Base-by-base conservation (phyloP, 140 eudicot genomes). In the Erigeron philadelphicus region DNA sequence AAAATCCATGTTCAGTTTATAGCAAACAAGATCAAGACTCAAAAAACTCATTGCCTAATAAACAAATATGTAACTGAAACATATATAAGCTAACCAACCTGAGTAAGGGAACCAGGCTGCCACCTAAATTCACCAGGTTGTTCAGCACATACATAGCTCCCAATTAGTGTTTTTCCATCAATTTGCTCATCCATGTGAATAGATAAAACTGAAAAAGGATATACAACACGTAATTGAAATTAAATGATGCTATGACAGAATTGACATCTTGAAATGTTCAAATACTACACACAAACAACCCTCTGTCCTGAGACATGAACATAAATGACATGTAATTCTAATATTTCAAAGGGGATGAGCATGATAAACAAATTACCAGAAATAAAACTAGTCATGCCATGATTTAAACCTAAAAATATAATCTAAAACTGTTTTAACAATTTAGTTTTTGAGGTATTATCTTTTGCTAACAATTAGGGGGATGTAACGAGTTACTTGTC, bases 31-130 rank as follows among this genome's bases (percentile, higher is more conserved):
- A 73, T 42, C 68, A 61, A 65, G 53, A n/a, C 47, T 45, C 44
- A 1, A 58, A 15, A 47, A 52, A 11, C 2, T 43, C 12, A 61
- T 11, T 43, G 46, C 53, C 7, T 48, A 38, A 4, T 11, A 50
- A 38, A 23, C 57, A 3, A 18, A 55, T 9, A 38, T 18, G 13
- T 61, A 61, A 31, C 44, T 31, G 38, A 12, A n/a, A 60, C 10
- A 13, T 15, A 67, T 64, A 23, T 54, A 17, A 46, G 21, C 60
- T 73, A 41, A 65, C 72, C 43, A 23, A 93, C 99, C 99, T 93
- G 99, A 71, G 97, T 87, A 53, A 93, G 96, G 63, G 99, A 87
- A 68, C 99, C 99, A 69, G 96, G 99, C 75, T 89, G 99, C 99
- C 99, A 93, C 79, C 90, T 84, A 76, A 93, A 93, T 79, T 93